Evolutionary conservation across 495 filamentous ascomycete genomes (phyloP).

Genomic region (Amphirosellinia nigrospora): DNA sequence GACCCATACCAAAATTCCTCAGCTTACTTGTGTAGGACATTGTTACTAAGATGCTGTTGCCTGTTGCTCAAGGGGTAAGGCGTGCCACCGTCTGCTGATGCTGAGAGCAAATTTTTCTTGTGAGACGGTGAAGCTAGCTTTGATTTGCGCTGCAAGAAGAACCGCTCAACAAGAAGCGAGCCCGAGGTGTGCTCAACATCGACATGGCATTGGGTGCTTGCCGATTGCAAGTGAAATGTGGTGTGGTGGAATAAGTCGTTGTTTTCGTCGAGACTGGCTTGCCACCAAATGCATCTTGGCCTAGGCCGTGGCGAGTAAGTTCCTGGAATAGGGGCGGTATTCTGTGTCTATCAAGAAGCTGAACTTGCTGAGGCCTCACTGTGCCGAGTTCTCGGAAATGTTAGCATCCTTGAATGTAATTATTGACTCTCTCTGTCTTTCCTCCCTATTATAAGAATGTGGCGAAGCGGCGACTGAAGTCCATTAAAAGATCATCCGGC

Average conservation of each 20-base stretch:
- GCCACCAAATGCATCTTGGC: neutral
- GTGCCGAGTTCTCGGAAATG: neutral
- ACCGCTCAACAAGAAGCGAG: neutral
- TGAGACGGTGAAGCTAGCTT: neutral
- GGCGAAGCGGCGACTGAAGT: neutral
- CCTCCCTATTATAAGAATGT: neutral
- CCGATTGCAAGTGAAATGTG: neutral
- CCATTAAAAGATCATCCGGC: neutral
- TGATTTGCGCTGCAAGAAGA: neutral
- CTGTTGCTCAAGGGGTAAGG: neutral
- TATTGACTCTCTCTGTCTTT: neutral
- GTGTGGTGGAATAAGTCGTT: neutral
- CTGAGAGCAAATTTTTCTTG: neutral
- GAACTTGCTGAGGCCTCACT: neutral
- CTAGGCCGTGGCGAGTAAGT: neutral
- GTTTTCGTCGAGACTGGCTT: neutral
- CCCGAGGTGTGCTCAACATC: neutral
- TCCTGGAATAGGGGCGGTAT: neutral
- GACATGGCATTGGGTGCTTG: neutral
- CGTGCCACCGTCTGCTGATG: neutral
- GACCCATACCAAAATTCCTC: neutral
- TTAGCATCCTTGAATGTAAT: neutral
- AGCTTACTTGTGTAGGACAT: constrained; percentile 8
- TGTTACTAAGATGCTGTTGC: neutral
- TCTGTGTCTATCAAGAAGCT: neutral